Evolutionary conservation across 108 stramenopile genomes (phyloP), one percentile per base, ranked within the genome.

Genomic region (Hondaea fermentalgiana): DNA sequence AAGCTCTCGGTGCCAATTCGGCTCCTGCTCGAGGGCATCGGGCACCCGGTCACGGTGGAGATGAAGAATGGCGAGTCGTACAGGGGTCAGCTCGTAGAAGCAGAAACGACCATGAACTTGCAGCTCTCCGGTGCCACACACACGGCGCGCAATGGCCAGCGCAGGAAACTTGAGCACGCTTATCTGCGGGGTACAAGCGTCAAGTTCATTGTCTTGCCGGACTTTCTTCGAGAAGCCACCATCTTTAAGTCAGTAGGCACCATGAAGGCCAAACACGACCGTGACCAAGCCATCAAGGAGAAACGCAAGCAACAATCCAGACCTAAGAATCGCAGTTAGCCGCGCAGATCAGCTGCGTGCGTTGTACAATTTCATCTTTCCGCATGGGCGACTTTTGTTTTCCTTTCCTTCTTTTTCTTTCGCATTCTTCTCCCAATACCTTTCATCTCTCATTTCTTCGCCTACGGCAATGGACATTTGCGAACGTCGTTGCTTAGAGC

Each of bases 21-120:
- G 58, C 93, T 94, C 10, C 92, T 94, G 19, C 90, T 92, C 58
- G 93, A 94, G 88, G 93, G 92, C 14, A 93, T 94, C 64, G 94
- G 94, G 5, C 94, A 94, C 72, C 60, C 92, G 47, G 92, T 94
- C 19, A 94, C 93, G 28, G 92, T 93, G 35, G 94, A 94, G 88
- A 90, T 94, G 83, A 94, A 93, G 57, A 94, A 92, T 58, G 94
- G 94, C 43, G 94, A 94, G 88, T 72, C 93, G 35, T 94, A 94
- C 88, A 58, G 94, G 43, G 94, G 94, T 28, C 83, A 71, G 47
- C 90, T 94, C 47, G 88, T 87, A 25, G 93, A 92, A 60, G 87
- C 93, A 12, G 94, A 94, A 59, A 92, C 93, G 90, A 93, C 93
- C 8, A 94, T 94, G 94, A 94, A 94, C 89, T 92, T 93, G 49